Evolutionary conservation across 2,329 filamentous ascomycete genomes (phyloP).

Genomic region (Cercospora brassicicola): DNA sequence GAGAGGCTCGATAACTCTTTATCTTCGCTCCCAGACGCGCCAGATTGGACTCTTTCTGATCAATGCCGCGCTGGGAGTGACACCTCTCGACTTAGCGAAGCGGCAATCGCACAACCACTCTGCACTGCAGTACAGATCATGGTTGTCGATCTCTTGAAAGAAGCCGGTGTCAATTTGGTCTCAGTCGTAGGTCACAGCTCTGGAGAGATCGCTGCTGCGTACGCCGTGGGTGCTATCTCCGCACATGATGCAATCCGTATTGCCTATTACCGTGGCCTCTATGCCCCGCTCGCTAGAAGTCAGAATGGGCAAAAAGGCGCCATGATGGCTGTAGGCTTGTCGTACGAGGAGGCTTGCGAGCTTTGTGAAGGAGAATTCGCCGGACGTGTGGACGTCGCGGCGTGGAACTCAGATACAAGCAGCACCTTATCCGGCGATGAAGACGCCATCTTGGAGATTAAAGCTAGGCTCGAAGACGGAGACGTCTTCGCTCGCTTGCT

Average conservation of each 20-base stretch:
- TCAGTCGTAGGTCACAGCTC: no score
- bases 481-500: conserved; percentile 44
- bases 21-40: conserved; percentile 5
- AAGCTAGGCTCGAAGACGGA: conserved; percentile 37
- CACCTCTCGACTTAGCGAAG: conserved; percentile 20
- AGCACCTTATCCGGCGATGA: conserved; percentile 51
- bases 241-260: conserved; percentile 4
- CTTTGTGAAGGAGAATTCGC: conserved; percentile 1
- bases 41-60: conserved; percentile 15
- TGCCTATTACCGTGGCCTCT: conserved; percentile 32
- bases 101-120: conserved; percentile 52
- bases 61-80: conserved; percentile 20
- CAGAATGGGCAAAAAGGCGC: conserved; percentile 12
- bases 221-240: no score
- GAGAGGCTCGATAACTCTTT: conserved; percentile 9
- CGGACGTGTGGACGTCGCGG: conserved; percentile 26
- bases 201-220: no score
- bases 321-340: conserved; percentile 23
- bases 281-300: conserved; percentile 15
- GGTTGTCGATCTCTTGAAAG: conserved; percentile 45
- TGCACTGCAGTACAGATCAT: conserved; percentile 58
- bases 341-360: conserved; percentile 12
- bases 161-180: conserved; percentile 27
- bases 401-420: conserved; percentile 44
- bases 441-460: conserved; percentile 39